A percentile compares a stretch with the other conserved stretches of the same genome.
These are phyloP conservation scores for Inosperma sp. DNA, from an alignment of 768 basidiomycete genomes.

Conservation along the genomic window DNA sequence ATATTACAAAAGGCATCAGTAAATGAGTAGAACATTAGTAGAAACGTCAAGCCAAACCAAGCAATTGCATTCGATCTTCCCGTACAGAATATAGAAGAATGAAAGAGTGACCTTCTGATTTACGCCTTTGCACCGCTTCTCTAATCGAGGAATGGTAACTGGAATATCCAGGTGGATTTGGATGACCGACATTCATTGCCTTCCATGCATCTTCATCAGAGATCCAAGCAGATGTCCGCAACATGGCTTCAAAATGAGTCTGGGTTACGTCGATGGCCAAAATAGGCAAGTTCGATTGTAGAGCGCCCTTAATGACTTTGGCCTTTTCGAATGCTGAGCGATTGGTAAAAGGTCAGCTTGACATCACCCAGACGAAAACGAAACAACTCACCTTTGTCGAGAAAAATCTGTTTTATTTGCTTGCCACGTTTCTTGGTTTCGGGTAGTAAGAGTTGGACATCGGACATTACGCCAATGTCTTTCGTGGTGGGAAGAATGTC, in stretches of 20 bases:
- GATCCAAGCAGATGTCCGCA: constrained; percentile 56
- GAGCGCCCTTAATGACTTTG: constrained; percentile 51
- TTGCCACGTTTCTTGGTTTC: constrained; percentile 75
- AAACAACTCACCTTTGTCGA: constrained; percentile 54
- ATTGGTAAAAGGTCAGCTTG: background rate
- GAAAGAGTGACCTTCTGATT: constrained; percentile 58
- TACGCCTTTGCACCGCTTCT: constrained; percentile 59
- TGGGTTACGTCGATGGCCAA: constrained; percentile 69
- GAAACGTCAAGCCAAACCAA: constrained; percentile 24
- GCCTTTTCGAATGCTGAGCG: constrained; percentile 56
- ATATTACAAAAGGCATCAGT: no score
- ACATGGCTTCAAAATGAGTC: constrained; percentile 58
- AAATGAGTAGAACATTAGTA: no score
- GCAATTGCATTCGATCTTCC: constrained; percentile 65
- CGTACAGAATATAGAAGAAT: constrained; percentile 61
- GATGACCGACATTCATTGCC: constrained; percentile 46
- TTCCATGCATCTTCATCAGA: constrained; percentile 76
- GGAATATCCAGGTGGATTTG: constrained; percentile 44
- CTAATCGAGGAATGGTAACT: constrained; percentile 65
- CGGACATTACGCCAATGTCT: constrained; percentile 34
- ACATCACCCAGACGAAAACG: background rate
- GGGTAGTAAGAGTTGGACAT: constrained; percentile 64
- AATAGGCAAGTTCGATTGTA: constrained; percentile 58
- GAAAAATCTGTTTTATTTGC: constrained; percentile 61
- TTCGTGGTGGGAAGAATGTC: constrained; percentile 35